Conservation (phyloP, 1,284 basidiomycete genomes). For the Tausonia pullulans region DNA sequence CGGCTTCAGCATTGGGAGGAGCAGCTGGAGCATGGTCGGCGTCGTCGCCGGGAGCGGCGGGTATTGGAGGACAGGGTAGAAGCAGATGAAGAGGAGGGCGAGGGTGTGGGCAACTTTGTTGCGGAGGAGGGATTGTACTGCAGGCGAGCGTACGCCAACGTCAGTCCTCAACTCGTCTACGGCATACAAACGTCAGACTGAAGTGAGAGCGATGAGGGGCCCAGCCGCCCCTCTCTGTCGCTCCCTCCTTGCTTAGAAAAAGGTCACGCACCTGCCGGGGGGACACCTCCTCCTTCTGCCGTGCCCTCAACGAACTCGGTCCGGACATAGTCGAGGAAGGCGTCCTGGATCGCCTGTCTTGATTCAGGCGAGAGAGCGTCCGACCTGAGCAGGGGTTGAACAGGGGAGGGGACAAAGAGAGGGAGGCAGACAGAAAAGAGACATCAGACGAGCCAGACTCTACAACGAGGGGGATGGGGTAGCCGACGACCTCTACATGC, state of each 20-base stretch:
- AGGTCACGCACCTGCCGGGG: constrained; percentile 16
- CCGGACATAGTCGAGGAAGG: constrained; percentile 32
- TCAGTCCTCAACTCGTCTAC: not conserved
- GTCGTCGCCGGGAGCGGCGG: constrained; percentile 28
- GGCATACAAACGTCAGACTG: constrained; percentile 21
- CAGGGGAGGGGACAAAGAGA: not conserved
- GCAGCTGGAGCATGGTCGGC: constrained; percentile 33
- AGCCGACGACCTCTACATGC: not conserved
- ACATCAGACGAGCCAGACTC: not conserved
- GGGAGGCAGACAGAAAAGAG: not conserved
- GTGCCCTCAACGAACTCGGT: constrained; percentile 35
- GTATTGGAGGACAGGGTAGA: constrained; percentile 31
- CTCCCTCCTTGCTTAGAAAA: not conserved
- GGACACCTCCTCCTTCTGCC: constrained; percentile 29
- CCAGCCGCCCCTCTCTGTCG: too few relatives aligned
- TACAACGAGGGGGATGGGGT: not conserved
- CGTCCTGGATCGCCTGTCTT: constrained; percentile 31
- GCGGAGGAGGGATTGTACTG: constrained; percentile 32
- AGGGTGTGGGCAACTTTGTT: constrained; percentile 99
- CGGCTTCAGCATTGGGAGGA: constrained; percentile 38
- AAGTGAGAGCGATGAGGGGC: not conserved
- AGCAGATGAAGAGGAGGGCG: constrained; percentile 83
- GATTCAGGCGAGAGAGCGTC: constrained; percentile 26
- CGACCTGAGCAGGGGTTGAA: not conserved
- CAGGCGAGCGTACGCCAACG: not conserved